Evolutionary conservation across 805 yeast species (phyloP).

Genomic region (Pichia eremophila): DNA sequence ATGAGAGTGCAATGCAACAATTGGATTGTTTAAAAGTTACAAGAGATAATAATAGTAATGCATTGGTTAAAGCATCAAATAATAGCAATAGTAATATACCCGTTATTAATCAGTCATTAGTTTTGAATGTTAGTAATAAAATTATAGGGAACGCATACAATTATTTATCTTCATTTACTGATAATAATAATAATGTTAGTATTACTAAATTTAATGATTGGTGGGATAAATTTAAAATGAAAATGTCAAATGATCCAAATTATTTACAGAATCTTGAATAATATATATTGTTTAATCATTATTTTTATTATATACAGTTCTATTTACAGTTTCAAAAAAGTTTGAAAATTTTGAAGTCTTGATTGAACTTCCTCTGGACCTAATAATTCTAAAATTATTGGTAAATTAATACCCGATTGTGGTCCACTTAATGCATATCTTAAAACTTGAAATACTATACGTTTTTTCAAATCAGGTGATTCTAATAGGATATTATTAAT

Average conservation of each 20-base stretch:
- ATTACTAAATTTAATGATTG: slow-evolving; percentile 84
- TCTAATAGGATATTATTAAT: slow-evolving; percentile 1
- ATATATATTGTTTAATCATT: slow-evolving; percentile 5
- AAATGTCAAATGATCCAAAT: slow-evolving; percentile 71
- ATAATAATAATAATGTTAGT: slow-evolving; percentile 69
- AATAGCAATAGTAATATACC: slow-evolving; percentile 14
- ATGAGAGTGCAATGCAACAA: slow-evolving; percentile 51
- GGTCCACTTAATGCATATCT: slow-evolving; percentile 67
- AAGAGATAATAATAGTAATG: slow-evolving; percentile 10
- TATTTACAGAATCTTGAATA: slow-evolving; percentile 45
- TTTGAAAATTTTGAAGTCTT: slow-evolving; percentile 17
- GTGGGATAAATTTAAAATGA: slow-evolving; percentile 86
- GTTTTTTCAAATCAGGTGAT: slow-evolving; percentile 22
- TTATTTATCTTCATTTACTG: slow-evolving; percentile 80
- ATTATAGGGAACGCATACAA: slow-evolving; percentile 91
- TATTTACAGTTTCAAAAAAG: neutral
- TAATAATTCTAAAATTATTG: slow-evolving; percentile 43
- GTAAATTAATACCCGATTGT: slow-evolving; percentile 60
- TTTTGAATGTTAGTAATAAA: slow-evolving; percentile 66
- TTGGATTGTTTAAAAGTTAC: slow-evolving; percentile 28
- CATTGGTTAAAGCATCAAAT: slow-evolving; percentile 25
- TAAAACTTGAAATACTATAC: slow-evolving; percentile 43
- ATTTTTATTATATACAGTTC: no score
- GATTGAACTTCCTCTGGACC: slow-evolving; percentile 33
- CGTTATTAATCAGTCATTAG: slow-evolving; percentile 16